Evolutionary conservation across 441 rosid genomes (phyloP).

Genomic region (Flueggea neowawraea): DNA sequence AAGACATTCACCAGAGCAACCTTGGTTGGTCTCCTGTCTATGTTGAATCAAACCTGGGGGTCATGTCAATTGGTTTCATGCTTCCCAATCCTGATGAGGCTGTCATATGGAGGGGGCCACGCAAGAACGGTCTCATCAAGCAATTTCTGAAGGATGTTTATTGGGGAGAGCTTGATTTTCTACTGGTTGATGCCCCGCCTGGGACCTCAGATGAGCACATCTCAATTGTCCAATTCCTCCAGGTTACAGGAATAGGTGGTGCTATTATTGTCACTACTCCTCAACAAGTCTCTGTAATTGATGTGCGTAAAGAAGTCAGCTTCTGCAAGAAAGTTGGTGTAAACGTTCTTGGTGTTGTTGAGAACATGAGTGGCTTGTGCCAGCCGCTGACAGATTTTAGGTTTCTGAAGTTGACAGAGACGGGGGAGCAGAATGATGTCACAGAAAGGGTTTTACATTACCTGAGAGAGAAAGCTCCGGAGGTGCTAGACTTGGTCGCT

Average conservation of each 20-base stretch:
- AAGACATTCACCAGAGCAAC: conserved; percentile 94
- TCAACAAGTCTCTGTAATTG: conserved; percentile 84
- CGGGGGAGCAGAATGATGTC: conserved; percentile 56
- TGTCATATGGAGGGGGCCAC: conserved; percentile 98
- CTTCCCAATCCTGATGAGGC: conserved; percentile 93
- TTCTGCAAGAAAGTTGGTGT: conserved; percentile 98
- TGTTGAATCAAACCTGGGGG: conserved; percentile 93
- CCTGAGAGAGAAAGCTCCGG: conserved; percentile 73
- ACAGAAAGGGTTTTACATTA: conserved; percentile 46
- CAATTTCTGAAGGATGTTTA: conserved; percentile 91
- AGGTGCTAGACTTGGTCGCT: conserved; percentile 55
- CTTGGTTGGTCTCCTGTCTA: conserved; percentile 99
- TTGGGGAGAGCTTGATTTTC: conserved; percentile 92
- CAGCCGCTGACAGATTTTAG: conserved; percentile 67
- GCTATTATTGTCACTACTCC: conserved; percentile 95
- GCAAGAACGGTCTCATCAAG: conserved; percentile 91
- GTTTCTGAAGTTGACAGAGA: conserved; percentile 46
- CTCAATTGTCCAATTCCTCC: conserved; percentile 90
- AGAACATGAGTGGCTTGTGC: conserved; percentile 93
- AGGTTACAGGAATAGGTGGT: conserved; percentile 78
- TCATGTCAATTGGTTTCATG: conserved; percentile 98
- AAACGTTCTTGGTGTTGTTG: conserved; percentile 86
- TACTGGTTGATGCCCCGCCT: conserved; percentile 93
- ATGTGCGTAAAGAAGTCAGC: conserved; percentile 89
- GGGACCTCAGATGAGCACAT: conserved; percentile 96